Conservation (phyloP, 2,329 filamentous ascomycete species). For the Fusarium tjaetaba region DNA sequence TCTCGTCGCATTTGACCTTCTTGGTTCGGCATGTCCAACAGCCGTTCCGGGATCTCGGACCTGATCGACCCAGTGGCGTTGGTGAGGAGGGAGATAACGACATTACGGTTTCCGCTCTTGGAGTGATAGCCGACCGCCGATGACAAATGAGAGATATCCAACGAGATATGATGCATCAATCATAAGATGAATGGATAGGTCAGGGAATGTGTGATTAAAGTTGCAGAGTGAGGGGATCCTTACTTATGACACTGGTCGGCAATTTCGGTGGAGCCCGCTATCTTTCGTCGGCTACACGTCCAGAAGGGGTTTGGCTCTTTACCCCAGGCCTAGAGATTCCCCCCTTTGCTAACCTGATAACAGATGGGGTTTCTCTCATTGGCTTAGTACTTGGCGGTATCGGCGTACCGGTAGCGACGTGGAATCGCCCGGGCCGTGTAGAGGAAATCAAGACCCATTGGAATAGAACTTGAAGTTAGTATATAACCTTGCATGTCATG, state of each 20-base stretch:
- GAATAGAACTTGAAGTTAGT: not conserved
- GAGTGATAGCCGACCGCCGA: not conserved
- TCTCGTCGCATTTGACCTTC: not conserved
- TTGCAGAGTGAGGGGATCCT: not conserved
- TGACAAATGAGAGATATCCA: too few relatives aligned
- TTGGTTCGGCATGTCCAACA: not conserved
- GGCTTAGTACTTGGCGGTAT: too few relatives aligned
- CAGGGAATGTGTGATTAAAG: not conserved
- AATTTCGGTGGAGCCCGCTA: not conserved
- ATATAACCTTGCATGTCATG: too few relatives aligned
- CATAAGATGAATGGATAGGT: not conserved
- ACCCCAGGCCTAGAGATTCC: not conserved
- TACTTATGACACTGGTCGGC: not conserved
- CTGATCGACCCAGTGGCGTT: not conserved
- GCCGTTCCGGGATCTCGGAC: not conserved
- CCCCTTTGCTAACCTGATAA: not conserved
- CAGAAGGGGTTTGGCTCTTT: not conserved
- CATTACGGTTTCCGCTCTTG: not conserved
- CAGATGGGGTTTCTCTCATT: too few relatives aligned
- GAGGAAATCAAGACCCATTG: too few relatives aligned
- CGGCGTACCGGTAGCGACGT: not conserved
- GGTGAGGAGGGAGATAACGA: not conserved
- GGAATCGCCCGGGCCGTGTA: rapidly evolving
- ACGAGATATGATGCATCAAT: not conserved
- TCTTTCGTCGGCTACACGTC: not conserved